Base-by-base conservation (phyloP, 768 basidiomycete genomes). In the Lactarius hengduanensis region DNA sequence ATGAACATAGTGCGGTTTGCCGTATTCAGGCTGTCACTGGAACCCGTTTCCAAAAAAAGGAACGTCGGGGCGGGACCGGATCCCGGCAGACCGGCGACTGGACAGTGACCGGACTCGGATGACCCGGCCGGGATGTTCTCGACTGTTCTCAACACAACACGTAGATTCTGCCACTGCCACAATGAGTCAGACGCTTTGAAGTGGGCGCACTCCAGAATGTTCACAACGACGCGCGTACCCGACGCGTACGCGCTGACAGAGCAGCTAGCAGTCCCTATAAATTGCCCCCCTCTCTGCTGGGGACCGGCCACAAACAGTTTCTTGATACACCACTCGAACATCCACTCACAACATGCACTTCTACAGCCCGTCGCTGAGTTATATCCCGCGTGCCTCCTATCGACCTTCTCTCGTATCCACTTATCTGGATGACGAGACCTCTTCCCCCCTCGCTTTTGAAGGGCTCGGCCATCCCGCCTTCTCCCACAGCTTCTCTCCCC, bases 211-310 rank as follows among this genome's bases (percentile, higher is more conserved):
- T 20, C 22, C 38, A 40, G 15, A 7, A 53, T 62, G 59, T 53
- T 28, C 57, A 22, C 54, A 34, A 32, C 16, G 66, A 67, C 66
- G 62, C 66, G 66, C 26, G 41, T 63, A 43, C 66, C 1, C 57
- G 66, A 67, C 66, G 66, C 66, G 66, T 18, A 63, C 26, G 58
- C 28, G 58, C 62, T 67, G 66, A 67, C 66, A 22, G 50, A 66
- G 38, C 43, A n/a, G 7, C 36, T 30, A 22, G 15, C 0, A 13
- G 15, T 40, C 41, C 43, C 58, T 67, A 63, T 67, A 67, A 67
- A 67, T 45, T 38, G 11, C 34, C 57, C 34, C 16, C 36, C 38
- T 55, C 10, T 5, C 32, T 8, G 7, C 26, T 22, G 2, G 34
- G 55, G 26, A 56, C n/a, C 50, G 40, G 6, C 16, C 22, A 26